phyloP scores from a whole-genome alignment of 2,329 filamentous ascomycete species.

The Davidsoniella neocaledoniae region DNA sequence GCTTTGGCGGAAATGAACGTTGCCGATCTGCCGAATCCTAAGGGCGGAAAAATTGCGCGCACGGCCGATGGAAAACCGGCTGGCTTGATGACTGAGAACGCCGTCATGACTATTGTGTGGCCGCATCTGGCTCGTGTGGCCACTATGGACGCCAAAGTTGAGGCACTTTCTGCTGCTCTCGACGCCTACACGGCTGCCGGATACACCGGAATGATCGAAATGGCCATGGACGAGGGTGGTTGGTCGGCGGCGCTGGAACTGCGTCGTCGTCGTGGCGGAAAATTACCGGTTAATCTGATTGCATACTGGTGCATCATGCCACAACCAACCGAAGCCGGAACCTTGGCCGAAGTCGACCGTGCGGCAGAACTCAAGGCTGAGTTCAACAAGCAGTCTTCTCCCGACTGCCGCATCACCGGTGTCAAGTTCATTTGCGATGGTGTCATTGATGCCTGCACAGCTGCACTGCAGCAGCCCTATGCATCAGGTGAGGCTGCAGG shows the following conservation, averaged over 20 bases:
- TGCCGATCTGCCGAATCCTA: constrained; percentile 27
- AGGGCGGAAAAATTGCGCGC: constrained; percentile 35
- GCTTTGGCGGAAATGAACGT: constrained; percentile 33
- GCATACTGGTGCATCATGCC: constrained; percentile 43
- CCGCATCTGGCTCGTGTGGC: constrained; percentile 33
- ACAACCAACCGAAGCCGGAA: constrained; percentile 23
- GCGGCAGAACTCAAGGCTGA: constrained; percentile 27
- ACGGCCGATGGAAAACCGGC: constrained; percentile 29
- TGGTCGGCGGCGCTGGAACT: constrained; percentile 35
- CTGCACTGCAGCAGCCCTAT: constrained; percentile 42
- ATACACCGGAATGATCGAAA: constrained; percentile 39
- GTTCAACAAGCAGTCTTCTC: constrained; percentile 21
- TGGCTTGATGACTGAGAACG: constrained; percentile 35
- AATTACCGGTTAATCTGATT: constrained; percentile 29
- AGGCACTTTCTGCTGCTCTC: constrained; percentile 31
- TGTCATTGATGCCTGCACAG: constrained; percentile 48
- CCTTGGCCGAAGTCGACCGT: constrained; percentile 30
- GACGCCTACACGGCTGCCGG: constrained; percentile 33
- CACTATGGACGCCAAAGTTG: constrained; percentile 29
- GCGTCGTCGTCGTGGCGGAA: constrained; percentile 19
- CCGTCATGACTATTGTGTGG: constrained; percentile 36
- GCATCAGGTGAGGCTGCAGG: constrained; percentile 26
- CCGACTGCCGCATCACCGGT: constrained; percentile 34
- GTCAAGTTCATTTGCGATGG: constrained; percentile 51
- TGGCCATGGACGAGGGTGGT: constrained; percentile 43